Evolutionary conservation across 139 green algal species (phyloP).

Genomic region (Picochlorum sp.): DNA sequence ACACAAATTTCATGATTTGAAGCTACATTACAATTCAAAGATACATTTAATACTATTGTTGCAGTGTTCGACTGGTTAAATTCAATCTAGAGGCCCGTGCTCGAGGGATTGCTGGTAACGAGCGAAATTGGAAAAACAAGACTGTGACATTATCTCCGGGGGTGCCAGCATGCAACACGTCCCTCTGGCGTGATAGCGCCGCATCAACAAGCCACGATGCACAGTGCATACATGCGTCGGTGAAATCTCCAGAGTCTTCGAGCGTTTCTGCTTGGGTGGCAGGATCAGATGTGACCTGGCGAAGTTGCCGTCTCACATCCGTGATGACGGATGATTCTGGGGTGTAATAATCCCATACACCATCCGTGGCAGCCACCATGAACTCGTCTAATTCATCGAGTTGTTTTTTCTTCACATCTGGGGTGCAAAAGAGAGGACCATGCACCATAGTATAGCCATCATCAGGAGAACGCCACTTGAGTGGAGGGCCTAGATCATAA

Average conservation of each 20-base stretch:
- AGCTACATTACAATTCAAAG: too few relatives aligned
- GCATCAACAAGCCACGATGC: conserved; percentile 24
- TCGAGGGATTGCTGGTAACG: conserved; percentile 18
- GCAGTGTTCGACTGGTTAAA: conserved; percentile 5
- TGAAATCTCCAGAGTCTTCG: too few relatives aligned
- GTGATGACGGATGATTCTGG: conserved; percentile 22
- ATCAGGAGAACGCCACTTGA: conserved; percentile 23
- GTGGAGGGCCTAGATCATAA: conserved; percentile 29
- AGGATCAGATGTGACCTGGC: conserved; percentile 12
- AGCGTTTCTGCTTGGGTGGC: not conserved
- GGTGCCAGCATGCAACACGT: conserved; percentile 14
- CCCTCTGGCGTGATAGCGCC: conserved; percentile 14
- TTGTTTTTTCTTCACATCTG: conserved; percentile 11
- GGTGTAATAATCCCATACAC: conserved; percentile 35
- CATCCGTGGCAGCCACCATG: conserved; percentile 24
- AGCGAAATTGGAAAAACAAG: conserved; percentile 17
- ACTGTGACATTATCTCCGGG: conserved; percentile 32
- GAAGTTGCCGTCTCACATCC: conserved; percentile 16
- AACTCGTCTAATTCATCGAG: conserved; percentile 20
- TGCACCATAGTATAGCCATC: not conserved
- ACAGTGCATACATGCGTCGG: not conserved
- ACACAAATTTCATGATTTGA: too few relatives aligned
- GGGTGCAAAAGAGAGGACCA: conserved; percentile 22
- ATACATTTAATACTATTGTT: not conserved
- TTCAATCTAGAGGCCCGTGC: conserved; percentile 19